A percentile compares a stretch with the other conserved stretches of the same genome.
Conservation (phyloP, 306 rosid species). For the Begonia fuchsioides region DNA sequence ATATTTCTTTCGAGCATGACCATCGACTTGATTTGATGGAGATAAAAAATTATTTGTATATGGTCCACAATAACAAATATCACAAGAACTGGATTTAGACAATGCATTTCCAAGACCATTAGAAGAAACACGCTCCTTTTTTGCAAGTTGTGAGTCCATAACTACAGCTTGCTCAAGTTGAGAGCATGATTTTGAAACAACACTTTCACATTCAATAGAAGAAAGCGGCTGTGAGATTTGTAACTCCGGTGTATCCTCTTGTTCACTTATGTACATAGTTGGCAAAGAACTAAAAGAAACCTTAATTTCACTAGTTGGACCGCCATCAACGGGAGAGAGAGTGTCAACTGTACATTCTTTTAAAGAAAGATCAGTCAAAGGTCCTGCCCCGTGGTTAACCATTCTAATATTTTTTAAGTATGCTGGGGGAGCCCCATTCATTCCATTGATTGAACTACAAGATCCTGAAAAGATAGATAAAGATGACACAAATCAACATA, state of each 20-base stretch:
- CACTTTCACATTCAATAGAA: constrained; percentile 14
- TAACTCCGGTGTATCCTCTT: constrained; percentile 5
- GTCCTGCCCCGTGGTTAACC: constrained; percentile 11
- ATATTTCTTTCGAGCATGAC: constrained; percentile 17
- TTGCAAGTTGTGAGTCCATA: too few relatives aligned
- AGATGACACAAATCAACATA: background rate
- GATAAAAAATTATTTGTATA: constrained; percentile 17
- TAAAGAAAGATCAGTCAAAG: constrained; percentile 15
- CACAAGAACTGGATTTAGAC: constrained; percentile 8
- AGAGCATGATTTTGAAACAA: constrained; percentile 14
- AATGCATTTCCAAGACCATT: too few relatives aligned
- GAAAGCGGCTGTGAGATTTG: constrained; percentile 9
- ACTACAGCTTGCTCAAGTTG: too few relatives aligned
- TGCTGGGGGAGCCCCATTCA: constrained; percentile 14
- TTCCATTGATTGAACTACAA: constrained; percentile 26
- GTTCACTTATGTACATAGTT: constrained; percentile 23
- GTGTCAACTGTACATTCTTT: constrained; percentile 17
- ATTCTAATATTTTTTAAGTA: constrained; percentile 19
- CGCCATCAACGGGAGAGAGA: constrained; percentile 11
- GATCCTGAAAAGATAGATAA: constrained; percentile 11
- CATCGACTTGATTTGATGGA: constrained; percentile 17
- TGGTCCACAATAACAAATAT: constrained; percentile 14
- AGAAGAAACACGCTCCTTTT: too few relatives aligned
- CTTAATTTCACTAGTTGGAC: constrained; percentile 4
- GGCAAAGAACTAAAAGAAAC: constrained; percentile 32